These are phyloP conservation scores for Heliamphora exappendiculata DNA, from an alignment of 148 eudicot genomes.

Conservation along the genomic window DNA sequence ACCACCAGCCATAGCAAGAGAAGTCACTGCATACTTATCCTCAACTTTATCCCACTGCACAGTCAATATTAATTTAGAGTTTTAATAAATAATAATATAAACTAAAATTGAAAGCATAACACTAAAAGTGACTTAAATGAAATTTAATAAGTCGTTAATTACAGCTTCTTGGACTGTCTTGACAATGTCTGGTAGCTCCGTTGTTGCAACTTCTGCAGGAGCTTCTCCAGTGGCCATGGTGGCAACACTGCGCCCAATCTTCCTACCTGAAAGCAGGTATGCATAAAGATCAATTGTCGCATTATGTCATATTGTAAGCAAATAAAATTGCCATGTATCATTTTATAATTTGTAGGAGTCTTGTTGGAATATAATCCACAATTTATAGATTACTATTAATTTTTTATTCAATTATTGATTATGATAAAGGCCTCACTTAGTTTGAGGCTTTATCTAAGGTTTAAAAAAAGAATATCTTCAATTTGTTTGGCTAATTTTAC, in stretches of 20 bases:
- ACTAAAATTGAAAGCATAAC: constrained; percentile 3
- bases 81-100: neutral
- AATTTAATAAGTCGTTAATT: constrained; percentile 11
- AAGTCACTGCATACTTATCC: constrained; percentile 87
- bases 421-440: no score
- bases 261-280: constrained; percentile 36
- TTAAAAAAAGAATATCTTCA: no score
- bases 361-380: no score
- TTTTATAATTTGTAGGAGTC: no score
- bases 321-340: neutral
- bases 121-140: neutral
- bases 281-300: neutral
- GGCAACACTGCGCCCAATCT: constrained; percentile 66
- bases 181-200: constrained; percentile 58
- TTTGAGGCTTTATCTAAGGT: no score
- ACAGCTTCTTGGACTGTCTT: constrained; percentile 64
- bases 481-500: no score
- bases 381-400: no score
- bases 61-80: neutral
- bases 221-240: constrained; percentile 85
- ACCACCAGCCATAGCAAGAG: constrained; percentile 63
- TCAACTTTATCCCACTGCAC: constrained; percentile 93
- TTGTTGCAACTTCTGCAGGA: constrained; percentile 31
- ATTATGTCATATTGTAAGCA: neutral
- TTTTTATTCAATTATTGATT: no score